Conservation (phyloP, 2,329 filamentous ascomycete genomes). For the Sporothrix luriei region DNA sequence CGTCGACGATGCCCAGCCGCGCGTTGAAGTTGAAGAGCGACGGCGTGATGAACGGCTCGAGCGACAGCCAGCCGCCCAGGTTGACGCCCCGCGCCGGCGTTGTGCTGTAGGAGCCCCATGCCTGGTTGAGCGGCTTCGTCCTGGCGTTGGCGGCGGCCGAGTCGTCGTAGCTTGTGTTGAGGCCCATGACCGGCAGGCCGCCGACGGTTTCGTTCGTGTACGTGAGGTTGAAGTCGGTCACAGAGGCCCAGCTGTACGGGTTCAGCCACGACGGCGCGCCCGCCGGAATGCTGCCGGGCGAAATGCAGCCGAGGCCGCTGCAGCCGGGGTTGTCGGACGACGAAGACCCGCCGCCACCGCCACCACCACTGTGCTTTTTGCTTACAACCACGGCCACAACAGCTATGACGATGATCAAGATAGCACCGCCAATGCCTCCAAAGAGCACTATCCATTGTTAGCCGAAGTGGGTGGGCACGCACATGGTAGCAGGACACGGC, state of each 20-base stretch:
- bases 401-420: constrained; percentile 67
- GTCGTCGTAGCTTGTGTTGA: constrained; percentile 85
- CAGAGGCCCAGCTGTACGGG: constrained; percentile 90
- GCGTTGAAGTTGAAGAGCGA: constrained; percentile 75
- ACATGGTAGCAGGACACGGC: constrained; percentile 31
- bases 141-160: constrained; percentile 74
- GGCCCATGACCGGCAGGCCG: constrained; percentile 85
- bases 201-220: constrained; percentile 86
- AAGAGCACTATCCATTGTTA: constrained; percentile 54
- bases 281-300: constrained; percentile 61
- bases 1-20: constrained; percentile 72
- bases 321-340: constrained; percentile 40
- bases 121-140: constrained; percentile 73
- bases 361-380: constrained; percentile 52
- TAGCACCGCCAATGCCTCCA: constrained; percentile 54
- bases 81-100: constrained; percentile 88
- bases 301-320: constrained; percentile 56
- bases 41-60: constrained; percentile 95
- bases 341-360: neutral
- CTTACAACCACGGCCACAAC: constrained; percentile 68
- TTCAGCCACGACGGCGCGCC: constrained; percentile 76
- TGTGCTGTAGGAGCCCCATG: constrained; percentile 75
- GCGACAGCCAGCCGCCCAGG: constrained; percentile 86
- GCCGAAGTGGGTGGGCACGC: neutral
- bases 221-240: constrained; percentile 87